Percentiles rank a stretch among this genome's conserved stretches.
Evolutionary conservation across 345 rosid species (phyloP).

Genomic region (Ceriops decandra): DNA sequence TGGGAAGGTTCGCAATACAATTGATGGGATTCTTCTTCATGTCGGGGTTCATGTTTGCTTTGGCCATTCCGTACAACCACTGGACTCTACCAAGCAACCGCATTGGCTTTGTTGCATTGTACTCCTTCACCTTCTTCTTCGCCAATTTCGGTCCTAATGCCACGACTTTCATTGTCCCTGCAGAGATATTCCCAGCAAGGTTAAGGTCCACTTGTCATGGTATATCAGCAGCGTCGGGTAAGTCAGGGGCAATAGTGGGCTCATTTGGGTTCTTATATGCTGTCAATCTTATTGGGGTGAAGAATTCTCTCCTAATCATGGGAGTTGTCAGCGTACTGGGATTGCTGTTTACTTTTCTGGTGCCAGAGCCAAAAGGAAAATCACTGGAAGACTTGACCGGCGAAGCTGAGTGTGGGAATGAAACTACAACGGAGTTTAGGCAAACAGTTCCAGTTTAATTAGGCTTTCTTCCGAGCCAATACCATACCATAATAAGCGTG

Average conservation of each 20-base stretch:
- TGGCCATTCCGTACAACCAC: conserved; percentile 66
- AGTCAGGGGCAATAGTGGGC: conserved; percentile 70
- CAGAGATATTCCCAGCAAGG: conserved; percentile 78
- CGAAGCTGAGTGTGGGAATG: conserved; percentile 34
- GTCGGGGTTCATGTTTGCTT: conserved; percentile 58
- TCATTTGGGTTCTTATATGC: conserved; percentile 67
- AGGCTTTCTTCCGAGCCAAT: background rate
- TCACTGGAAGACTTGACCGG: conserved; percentile 61
- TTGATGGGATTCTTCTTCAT: conserved; percentile 53
- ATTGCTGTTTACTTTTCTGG: conserved; percentile 32
- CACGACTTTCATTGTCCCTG: conserved; percentile 71
- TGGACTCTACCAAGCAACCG: conserved; percentile 50
- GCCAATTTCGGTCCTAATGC: conserved; percentile 81
- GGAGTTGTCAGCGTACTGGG: conserved; percentile 42
- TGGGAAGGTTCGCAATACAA: conserved; percentile 56
- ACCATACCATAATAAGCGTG: background rate
- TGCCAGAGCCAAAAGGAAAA: conserved; percentile 52
- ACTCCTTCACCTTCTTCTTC: conserved; percentile 70
- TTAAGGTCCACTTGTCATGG: conserved; percentile 79
- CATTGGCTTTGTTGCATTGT: conserved; percentile 52
- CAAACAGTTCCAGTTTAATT: conserved; percentile 8
- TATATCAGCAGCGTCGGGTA: conserved; percentile 64
- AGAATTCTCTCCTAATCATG: conserved; percentile 35
- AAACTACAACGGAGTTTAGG: background rate
- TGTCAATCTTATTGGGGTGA: conserved; percentile 42